These are phyloP conservation scores for Hericium erinaceus DNA, from an alignment of 768 basidiomycete species.

Conservation along the genomic window DNA sequence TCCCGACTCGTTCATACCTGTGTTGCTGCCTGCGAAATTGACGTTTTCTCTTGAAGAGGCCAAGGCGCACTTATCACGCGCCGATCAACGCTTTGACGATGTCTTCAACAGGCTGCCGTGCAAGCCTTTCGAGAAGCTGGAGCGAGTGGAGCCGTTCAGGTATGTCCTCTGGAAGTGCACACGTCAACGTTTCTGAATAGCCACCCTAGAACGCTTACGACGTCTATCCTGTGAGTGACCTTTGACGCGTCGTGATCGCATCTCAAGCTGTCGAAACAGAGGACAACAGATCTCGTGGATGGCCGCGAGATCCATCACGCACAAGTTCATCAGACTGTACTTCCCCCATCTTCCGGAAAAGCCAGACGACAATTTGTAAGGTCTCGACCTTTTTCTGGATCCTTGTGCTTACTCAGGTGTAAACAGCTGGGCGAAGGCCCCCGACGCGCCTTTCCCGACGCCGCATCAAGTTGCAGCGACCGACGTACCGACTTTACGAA, in stretches of 20 bases:
- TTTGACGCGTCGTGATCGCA: background rate
- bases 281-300: constrained; percentile 82
- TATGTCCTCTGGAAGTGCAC: constrained; percentile 20
- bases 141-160: constrained; percentile 79
- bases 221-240: constrained; percentile 56
- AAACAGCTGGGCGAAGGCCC: constrained; percentile 9
- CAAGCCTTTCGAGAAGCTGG: constrained; percentile 67
- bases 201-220: constrained; percentile 47
- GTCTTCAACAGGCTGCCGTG: constrained; percentile 60
- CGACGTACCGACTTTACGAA: constrained; percentile 48
- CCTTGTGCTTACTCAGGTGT: too few relatives aligned
- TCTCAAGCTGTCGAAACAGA: constrained; percentile 23
- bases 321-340: constrained; percentile 70
- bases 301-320: constrained; percentile 76
- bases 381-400: too few relatives aligned
- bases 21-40: constrained; percentile 52
- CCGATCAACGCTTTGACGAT: constrained; percentile 62
- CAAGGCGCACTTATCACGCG: constrained; percentile 54
- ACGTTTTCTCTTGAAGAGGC: constrained; percentile 74
- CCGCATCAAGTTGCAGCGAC: constrained; percentile 58
- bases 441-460: constrained; percentile 47
- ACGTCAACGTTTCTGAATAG: background rate
- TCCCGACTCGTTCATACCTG: background rate
- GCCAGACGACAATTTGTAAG: constrained; percentile 38
- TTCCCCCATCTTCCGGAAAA: constrained; percentile 68